Conservation (phyloP, 495 filamentous ascomycete species). For the Neurospora terricola region DNA sequence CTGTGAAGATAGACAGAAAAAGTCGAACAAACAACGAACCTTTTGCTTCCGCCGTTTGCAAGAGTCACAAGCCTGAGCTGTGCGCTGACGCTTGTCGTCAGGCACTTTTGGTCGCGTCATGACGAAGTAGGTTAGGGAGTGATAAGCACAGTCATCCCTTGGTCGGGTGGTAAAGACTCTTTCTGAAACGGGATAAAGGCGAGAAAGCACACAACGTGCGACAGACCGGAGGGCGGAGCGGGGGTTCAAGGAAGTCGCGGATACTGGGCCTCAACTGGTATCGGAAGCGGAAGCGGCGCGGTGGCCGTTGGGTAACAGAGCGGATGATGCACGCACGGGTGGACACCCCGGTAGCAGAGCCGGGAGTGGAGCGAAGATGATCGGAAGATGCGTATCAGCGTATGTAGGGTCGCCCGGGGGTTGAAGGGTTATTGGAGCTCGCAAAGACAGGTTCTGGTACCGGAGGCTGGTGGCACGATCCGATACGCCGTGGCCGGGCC, state of each 20-base stretch:
- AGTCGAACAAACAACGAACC: conserved; percentile 32
- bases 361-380: conserved; percentile 14
- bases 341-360: conserved; percentile 22
- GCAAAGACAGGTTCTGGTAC: conserved; percentile 1
- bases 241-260: conserved; percentile 3
- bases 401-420: not conserved
- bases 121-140: conserved; percentile 15
- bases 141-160: conserved; percentile 18
- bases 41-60: conserved; percentile 76
- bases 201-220: conserved; percentile 10
- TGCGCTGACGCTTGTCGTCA: conserved; percentile 53
- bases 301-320: conserved; percentile 14
- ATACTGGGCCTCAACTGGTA: conserved; percentile 9
- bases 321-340: conserved; percentile 28
- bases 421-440: conserved; percentile 3
- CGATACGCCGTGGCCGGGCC: conserved; percentile 16
- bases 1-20: conserved; percentile 5
- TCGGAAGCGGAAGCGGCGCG: conserved; percentile 20
- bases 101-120: conserved; percentile 57
- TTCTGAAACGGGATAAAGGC: conserved; percentile 1
- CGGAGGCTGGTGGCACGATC: conserved; percentile 22
- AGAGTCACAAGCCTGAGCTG: conserved; percentile 61
- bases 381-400: conserved; percentile 21
- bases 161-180: conserved; percentile 20
- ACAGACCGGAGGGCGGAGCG: conserved; percentile 12